phyloP scores from a whole-genome alignment of 441 rosid species.

The Erodium trifolium region DNA sequence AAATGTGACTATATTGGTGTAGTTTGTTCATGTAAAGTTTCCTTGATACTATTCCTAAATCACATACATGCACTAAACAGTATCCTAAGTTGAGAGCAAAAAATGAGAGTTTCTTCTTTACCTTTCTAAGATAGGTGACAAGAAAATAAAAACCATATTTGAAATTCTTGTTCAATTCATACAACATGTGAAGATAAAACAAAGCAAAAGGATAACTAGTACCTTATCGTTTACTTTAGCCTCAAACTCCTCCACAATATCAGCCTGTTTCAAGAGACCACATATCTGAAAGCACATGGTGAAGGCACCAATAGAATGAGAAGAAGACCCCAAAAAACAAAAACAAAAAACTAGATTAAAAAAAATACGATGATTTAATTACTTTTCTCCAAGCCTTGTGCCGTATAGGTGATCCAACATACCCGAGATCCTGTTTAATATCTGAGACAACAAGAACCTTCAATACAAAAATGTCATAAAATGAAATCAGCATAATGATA shows the following conservation, averaged over 20 bases:
- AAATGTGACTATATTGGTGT: no score
- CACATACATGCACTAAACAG: no score
- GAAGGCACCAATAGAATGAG: slow-evolving; percentile 19
- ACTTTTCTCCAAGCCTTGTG: slow-evolving; percentile 76
- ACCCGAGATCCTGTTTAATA: slow-evolving; percentile 57
- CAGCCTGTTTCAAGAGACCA: slow-evolving; percentile 50
- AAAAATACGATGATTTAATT: slow-evolving; percentile 20
- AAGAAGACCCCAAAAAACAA: neutral
- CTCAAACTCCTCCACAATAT: slow-evolving; percentile 46
- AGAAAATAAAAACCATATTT: neutral
- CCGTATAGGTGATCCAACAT: slow-evolving; percentile 38
- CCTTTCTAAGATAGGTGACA: neutral
- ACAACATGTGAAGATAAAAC: neutral
- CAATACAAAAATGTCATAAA: slow-evolving; percentile 20
- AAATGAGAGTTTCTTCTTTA: no score
- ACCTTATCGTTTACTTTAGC: slow-evolving; percentile 65
- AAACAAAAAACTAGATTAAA: slow-evolving; percentile 3
- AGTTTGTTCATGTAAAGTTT: no score
- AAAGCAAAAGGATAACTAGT: neutral
- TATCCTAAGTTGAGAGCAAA: no score
- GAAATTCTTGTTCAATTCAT: neutral
- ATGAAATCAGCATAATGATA: slow-evolving; percentile 23
- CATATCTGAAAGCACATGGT: slow-evolving; percentile 34
- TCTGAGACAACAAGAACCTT: slow-evolving; percentile 74
- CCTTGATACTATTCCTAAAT: no score